Conservation (phyloP, 1,139 yeast species). For the Casaregolazyma lundiana region DNA sequence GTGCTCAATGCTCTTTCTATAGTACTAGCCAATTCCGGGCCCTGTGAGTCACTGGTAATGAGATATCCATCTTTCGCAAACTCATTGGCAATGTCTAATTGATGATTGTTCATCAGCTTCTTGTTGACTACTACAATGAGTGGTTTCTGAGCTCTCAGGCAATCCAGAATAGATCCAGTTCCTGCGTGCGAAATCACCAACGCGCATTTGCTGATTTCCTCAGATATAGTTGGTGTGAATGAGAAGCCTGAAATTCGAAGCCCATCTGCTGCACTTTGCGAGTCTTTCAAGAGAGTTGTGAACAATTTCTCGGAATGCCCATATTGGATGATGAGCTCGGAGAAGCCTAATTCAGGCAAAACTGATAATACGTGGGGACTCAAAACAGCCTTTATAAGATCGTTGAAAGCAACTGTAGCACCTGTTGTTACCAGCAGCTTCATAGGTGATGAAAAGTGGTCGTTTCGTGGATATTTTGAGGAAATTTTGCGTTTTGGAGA, state of each 20-base stretch:
- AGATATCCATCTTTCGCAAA: conserved; percentile 41
- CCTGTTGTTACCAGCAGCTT: conserved; percentile 66
- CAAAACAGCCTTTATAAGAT: conserved; percentile 45
- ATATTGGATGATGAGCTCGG: conserved; percentile 56
- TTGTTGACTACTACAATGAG: conserved; percentile 70
- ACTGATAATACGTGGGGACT: conserved; percentile 36
- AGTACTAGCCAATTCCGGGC: conserved; percentile 15
- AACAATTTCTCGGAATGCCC: conserved; percentile 45
- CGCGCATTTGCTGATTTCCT: conserved; percentile 41
- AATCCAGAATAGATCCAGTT: conserved; percentile 86
- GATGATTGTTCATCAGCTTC: conserved; percentile 80
- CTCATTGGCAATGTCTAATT: conserved; percentile 65
- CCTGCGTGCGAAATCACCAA: conserved; percentile 84
- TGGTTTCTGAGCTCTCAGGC: conserved; percentile 51
- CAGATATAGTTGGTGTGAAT: conserved; percentile 41
- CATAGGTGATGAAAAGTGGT: neutral
- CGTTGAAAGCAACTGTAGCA: conserved; percentile 73
- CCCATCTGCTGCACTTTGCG: conserved; percentile 17
- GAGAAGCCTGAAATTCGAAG: conserved; percentile 38
- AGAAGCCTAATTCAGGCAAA: conserved; percentile 37
- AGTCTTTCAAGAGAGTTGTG: conserved; percentile 4
- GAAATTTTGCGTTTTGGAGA: neutral
- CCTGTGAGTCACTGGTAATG: conserved; percentile 19
- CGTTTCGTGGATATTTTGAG: neutral
- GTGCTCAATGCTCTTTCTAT: conserved; percentile 13